These are phyloP conservation scores for Stemphylium beticola DNA, from an alignment of 2,329 filamentous ascomycete genomes.

Conservation along the genomic window DNA sequence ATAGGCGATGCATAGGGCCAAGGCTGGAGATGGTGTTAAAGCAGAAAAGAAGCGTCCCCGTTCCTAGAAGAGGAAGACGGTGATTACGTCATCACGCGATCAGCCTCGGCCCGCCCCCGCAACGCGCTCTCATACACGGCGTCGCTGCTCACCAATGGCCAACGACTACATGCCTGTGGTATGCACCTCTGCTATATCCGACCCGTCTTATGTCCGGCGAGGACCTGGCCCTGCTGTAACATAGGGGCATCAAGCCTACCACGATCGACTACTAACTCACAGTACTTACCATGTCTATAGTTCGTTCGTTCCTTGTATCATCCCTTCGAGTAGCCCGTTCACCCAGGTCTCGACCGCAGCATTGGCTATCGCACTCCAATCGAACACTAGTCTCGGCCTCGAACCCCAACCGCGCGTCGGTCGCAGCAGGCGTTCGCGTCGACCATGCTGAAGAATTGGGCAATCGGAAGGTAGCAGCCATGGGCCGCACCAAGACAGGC, in stretches of 20 bases:
- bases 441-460: constrained; percentile 45
- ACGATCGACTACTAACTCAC: not conserved
- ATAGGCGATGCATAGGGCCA: too few relatives aligned
- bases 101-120: not conserved
- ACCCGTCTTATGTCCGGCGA: constrained; percentile 1
- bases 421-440: constrained; percentile 28
- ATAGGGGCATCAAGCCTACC: not conserved
- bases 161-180: not conserved
- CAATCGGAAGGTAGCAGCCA: constrained; percentile 54
- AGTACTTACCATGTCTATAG: constrained; percentile 17
- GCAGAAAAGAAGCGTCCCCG: too few relatives aligned
- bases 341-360: not conserved
- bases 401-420: constrained; percentile 19
- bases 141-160: constrained; percentile 2
- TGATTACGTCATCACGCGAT: not conserved
- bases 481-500: constrained; percentile 55
- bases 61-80: too few relatives aligned
- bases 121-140: not conserved
- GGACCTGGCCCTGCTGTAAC: not conserved
- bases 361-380: not conserved
- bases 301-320: not conserved
- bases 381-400: constrained; percentile 23
- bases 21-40: too few relatives aligned
- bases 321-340: not conserved
- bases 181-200: not conserved